Percentiles rank a stretch among this genome's conserved stretches.
These are phyloP conservation scores for Cladophialophora yegresii DNA, from an alignment of 2,329 filamentous ascomycete genomes.

Conservation along the genomic window DNA sequence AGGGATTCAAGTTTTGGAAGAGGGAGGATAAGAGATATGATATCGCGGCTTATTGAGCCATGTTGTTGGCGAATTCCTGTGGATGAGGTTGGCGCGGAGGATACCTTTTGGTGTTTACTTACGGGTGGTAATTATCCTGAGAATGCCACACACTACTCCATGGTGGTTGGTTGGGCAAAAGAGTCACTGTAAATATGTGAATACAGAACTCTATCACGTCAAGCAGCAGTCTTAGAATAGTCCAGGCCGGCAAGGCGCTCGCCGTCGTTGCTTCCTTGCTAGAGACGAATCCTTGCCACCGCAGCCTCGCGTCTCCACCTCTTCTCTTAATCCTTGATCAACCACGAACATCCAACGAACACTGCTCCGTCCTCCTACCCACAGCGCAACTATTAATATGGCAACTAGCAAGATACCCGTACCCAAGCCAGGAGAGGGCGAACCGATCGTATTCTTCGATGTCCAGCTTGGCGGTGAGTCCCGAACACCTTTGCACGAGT, in stretches of 20 bases:
- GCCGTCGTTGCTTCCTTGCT: not conserved
- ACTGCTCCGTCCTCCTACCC: not conserved
- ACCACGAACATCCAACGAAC: not conserved
- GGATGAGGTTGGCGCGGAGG: not conserved
- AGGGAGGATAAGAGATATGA: conserved; percentile 23
- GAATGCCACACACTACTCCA: not conserved
- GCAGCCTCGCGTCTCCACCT: conserved; percentile 5
- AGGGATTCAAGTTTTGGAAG: conserved; percentile 36
- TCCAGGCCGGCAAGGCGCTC: too few relatives aligned
- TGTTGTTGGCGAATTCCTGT: not conserved
- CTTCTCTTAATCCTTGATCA: not conserved
- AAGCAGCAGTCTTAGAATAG: not conserved
- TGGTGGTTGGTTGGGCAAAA: not conserved
- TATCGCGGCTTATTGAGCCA: conserved; percentile 7
- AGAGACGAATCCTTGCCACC: conserved; percentile 7
- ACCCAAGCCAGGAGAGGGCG: conserved; percentile 35
- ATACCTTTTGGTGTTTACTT: not conserved
- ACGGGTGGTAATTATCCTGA: not conserved
- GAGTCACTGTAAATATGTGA: not conserved
- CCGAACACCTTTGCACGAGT: not conserved
- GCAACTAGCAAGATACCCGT: conserved; percentile 30
- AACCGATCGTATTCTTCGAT: conserved; percentile 55
- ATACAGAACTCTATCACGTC: not conserved
- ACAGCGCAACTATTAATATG: conserved; percentile 10
- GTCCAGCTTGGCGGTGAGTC: conserved; percentile 50